phyloP scores from a whole-genome alignment of 345 rosid genomes.

The Gossypium ekmanianum region DNA sequence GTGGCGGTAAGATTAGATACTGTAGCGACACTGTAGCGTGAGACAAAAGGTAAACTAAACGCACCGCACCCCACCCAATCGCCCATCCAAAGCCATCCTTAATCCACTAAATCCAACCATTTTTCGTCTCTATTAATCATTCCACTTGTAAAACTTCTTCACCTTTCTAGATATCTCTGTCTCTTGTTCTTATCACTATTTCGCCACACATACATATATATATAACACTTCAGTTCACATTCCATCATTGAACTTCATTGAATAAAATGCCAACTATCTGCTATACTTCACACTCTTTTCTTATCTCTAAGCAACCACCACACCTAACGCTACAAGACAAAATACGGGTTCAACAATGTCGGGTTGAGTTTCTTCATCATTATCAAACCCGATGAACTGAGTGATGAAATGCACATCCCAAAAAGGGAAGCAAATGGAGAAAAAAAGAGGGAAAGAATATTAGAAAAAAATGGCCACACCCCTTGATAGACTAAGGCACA shows the following conservation, averaged over 20 bases:
- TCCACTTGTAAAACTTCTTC: slow-evolving; percentile 13
- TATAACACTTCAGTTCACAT: too few relatives aligned
- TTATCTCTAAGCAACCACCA: background rate
- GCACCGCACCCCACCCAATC: too few relatives aligned
- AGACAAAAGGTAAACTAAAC: too few relatives aligned
- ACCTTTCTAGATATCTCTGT: background rate
- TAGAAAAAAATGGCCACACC: slow-evolving; percentile 35
- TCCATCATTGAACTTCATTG: background rate
- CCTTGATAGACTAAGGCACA: too few relatives aligned
- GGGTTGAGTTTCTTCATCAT: background rate
- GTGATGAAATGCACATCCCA: background rate
- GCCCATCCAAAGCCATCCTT: too few relatives aligned
- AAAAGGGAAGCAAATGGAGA: slow-evolving; percentile 15
- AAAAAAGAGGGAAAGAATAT: slow-evolving; percentile 38
- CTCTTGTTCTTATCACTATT: too few relatives aligned
- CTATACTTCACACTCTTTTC: background rate
- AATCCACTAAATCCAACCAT: background rate
- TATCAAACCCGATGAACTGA: slow-evolving; percentile 16
- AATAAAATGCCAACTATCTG: background rate
- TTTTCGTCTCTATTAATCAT: background rate
- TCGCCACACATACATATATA: background rate
- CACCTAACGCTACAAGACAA: background rate
- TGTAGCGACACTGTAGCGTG: too few relatives aligned
- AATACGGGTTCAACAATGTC: background rate
- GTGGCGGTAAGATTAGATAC: too few relatives aligned